phyloP scores from a whole-genome alignment of 345 rosid species.

The Euphorbia lathyris region DNA sequence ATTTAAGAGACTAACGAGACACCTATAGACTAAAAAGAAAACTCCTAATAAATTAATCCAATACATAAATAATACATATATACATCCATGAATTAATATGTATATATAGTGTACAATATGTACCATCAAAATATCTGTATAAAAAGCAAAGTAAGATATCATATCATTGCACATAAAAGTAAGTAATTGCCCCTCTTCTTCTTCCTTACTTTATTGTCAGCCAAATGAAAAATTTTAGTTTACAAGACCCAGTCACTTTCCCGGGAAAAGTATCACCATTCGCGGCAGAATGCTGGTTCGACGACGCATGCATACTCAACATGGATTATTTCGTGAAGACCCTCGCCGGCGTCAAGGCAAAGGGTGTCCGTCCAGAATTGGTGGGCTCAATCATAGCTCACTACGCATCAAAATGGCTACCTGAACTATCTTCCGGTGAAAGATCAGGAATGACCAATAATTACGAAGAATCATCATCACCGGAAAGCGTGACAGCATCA shows the following conservation, averaged over 20 bases:
- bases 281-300: conserved; percentile 45
- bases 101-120: no score
- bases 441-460: conserved; percentile 16
- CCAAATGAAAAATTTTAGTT: conserved; percentile 42
- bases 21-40: no score
- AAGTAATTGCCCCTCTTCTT: not conserved
- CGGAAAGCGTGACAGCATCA: conserved; percentile 57
- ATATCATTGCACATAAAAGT: not conserved
- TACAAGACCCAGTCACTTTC: conserved; percentile 35
- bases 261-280: conserved; percentile 34
- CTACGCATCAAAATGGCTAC: conserved; percentile 84
- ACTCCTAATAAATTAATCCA: no score
- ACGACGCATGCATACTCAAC: conserved; percentile 72
- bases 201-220: not conserved
- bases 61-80: no score
- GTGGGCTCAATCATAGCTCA: conserved; percentile 80
- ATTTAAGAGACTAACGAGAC: no score
- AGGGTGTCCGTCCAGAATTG: conserved; percentile 75
- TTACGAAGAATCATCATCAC: conserved; percentile 33
- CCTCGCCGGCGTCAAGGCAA: conserved; percentile 64
- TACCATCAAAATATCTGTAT: no score
- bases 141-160: no score
- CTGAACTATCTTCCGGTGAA: conserved; percentile 59
- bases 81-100: no score
- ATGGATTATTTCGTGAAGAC: conserved; percentile 80